Evolutionary conservation across 257 asterid species (phyloP).

Genomic region (Rauvolfia tetraphylla): DNA sequence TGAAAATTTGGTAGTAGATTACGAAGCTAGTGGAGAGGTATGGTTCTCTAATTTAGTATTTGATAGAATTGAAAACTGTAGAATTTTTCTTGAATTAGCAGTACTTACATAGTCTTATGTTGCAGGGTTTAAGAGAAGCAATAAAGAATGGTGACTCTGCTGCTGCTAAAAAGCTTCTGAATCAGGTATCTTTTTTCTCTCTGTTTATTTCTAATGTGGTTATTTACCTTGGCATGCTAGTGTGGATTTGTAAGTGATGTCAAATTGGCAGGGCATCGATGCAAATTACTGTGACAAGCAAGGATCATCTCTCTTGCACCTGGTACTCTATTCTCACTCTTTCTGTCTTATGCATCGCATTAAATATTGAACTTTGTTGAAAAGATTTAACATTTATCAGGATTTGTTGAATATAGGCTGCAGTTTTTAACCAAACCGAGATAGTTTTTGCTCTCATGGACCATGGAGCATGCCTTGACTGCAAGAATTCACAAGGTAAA

Average conservation of each 20-base stretch:
- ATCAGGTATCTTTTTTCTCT: conserved; percentile 54
- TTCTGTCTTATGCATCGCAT: conserved; percentile 1
- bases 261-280: conserved; percentile 69
- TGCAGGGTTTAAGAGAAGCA: conserved; percentile 91
- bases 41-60: conserved; percentile 9
- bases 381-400: conserved; percentile 15
- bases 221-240: neutral
- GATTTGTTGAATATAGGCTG: conserved; percentile 55
- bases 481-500: conserved; percentile 88
- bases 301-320: conserved; percentile 85
- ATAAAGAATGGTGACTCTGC: conserved; percentile 86
- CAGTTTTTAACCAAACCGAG: conserved; percentile 92
- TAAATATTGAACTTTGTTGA: conserved; percentile 11
- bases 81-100: conserved; percentile 7
- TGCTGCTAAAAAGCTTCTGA: conserved; percentile 75
- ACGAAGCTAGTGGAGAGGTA: conserved; percentile 96
- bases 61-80: neutral
- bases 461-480: conserved; percentile 62
- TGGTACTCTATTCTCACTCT: conserved; percentile 46
- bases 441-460: conserved; percentile 91
- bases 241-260: conserved; percentile 12
- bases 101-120: neutral
- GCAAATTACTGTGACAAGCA: conserved; percentile 91
- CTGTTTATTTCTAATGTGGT: conserved; percentile 14
- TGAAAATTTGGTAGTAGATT: conserved; percentile 40